These are phyloP conservation scores for Ceratobasidium sp. DNA, from an alignment of 1,284 basidiomycete species.

Conservation along the genomic window DNA sequence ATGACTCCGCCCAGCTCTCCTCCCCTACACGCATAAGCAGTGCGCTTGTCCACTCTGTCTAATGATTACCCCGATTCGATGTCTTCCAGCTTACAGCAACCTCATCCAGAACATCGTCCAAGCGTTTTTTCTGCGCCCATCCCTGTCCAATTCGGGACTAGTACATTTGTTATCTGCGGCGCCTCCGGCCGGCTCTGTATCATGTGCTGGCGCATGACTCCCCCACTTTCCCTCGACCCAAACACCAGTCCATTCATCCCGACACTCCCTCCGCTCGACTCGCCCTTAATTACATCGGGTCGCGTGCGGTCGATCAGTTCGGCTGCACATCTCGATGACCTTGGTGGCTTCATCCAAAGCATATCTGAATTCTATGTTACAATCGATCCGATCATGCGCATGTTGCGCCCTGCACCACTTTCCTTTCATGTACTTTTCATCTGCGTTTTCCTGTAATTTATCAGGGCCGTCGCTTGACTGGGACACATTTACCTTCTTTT, in stretches of 20 bases:
- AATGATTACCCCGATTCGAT: not conserved
- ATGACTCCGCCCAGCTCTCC: not conserved
- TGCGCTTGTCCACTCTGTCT: not conserved
- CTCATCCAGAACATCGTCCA: not conserved
- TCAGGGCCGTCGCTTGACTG: not conserved
- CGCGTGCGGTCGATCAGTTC: not conserved
- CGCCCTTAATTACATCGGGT: not conserved
- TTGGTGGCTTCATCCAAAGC: not conserved
- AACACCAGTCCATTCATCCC: not conserved
- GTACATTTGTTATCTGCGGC: not conserved
- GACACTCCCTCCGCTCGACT: not conserved
- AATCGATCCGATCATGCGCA: slow-evolving; percentile 13
- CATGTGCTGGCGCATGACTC: slow-evolving; percentile 21
- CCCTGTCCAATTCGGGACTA: not conserved
- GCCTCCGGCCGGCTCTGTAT: slow-evolving; percentile 27
- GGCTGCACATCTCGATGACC: slow-evolving; percentile 1
- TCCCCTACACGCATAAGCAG: not conserved
- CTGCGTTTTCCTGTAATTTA: slow-evolving; percentile 2
- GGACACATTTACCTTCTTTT: no score
- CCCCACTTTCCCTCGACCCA: slow-evolving; percentile 2
- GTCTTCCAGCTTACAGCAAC: not conserved
- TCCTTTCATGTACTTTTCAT: slow-evolving; percentile 40
- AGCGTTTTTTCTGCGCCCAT: not conserved
- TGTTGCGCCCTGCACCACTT: not conserved
- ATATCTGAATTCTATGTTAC: not conserved